Percentiles rank a stretch among this genome's conserved stretches.
Evolutionary conservation across 208 protist species (phyloP).

Genomic region (Crithidia sp.): DNA sequence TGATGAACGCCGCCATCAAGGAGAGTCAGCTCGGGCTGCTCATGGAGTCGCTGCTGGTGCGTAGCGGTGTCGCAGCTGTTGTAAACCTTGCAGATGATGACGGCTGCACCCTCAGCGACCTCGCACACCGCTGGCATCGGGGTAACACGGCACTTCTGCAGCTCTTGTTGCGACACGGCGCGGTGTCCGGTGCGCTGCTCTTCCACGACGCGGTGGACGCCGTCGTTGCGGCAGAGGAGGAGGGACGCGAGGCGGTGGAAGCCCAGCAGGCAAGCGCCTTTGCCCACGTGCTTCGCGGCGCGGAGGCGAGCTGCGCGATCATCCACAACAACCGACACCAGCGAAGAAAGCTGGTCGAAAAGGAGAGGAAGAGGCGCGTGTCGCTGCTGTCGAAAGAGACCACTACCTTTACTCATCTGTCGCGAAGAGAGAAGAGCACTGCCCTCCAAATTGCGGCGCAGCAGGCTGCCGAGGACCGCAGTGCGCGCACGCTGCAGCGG

Average conservation of each 20-base stretch:
- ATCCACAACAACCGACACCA: slow-evolving; percentile 6
- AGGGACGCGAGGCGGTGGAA: slow-evolving; percentile 9
- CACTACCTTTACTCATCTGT: neutral
- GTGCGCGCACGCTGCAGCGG: slow-evolving; percentile 22
- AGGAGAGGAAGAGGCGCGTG: slow-evolving; percentile 19
- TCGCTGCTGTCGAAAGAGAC: slow-evolving; percentile 1
- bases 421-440: neutral
- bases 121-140: slow-evolving; percentile 28
- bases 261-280: neutral
- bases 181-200: slow-evolving; percentile 27
- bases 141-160: slow-evolving; percentile 34
- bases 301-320: neutral
- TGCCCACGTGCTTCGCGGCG: neutral
- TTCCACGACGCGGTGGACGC: slow-evolving; percentile 13
- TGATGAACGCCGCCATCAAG: slow-evolving; percentile 42
- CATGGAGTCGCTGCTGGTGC: slow-evolving; percentile 40
- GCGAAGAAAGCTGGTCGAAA: slow-evolving; percentile 16
- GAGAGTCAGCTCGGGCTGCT: slow-evolving; percentile 35
- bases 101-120: slow-evolving; percentile 52
- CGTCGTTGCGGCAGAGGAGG: slow-evolving; percentile 21
- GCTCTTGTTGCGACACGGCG: slow-evolving; percentile 42
- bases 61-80: slow-evolving; percentile 16
- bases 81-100: slow-evolving; percentile 40
- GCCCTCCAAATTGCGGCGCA: neutral
- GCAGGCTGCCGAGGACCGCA: slow-evolving; percentile 9